phyloP scores from a whole-genome alignment of 345 rosid genomes.

The Brassica juncea region DNA sequence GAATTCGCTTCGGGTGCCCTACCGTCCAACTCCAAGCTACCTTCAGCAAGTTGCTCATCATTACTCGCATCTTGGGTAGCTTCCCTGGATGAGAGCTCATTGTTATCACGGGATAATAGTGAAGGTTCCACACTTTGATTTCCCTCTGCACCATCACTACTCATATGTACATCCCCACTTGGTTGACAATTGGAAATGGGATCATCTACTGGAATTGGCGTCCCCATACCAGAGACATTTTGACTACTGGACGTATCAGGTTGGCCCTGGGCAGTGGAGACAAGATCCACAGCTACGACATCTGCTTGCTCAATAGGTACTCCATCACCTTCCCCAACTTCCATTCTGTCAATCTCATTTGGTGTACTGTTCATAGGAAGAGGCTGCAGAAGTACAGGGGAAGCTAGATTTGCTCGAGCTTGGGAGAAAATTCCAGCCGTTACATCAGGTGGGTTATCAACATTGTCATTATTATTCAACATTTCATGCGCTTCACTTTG shows the following conservation, averaged over 20 bases:
- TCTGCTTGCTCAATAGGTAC: slow-evolving; percentile 47
- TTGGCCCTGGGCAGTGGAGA: slow-evolving; percentile 48
- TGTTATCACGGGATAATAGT: slow-evolving; percentile 44
- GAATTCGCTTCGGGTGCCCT: slow-evolving; percentile 66
- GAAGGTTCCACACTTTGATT: slow-evolving; percentile 53
- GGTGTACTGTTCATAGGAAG: slow-evolving; percentile 55
- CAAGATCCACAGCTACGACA: slow-evolving; percentile 45
- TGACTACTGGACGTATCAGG: slow-evolving; percentile 46
- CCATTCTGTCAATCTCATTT: slow-evolving; percentile 67
- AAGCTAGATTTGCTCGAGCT: slow-evolving; percentile 36
- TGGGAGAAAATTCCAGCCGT: slow-evolving; percentile 44
- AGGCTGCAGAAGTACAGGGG: slow-evolving; percentile 54
- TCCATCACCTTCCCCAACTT: slow-evolving; percentile 63
- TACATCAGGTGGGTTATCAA: slow-evolving; percentile 41
- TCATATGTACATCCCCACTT: slow-evolving; percentile 80
- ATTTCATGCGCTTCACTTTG: slow-evolving; percentile 57
- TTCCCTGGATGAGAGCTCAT: slow-evolving; percentile 49
- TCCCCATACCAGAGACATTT: slow-evolving; percentile 44
- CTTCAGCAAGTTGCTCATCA: slow-evolving; percentile 44
- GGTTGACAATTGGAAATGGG: slow-evolving; percentile 41
- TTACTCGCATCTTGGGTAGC: slow-evolving; percentile 28
- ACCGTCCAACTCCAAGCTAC: slow-evolving; percentile 60
- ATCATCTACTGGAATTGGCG: slow-evolving; percentile 41
- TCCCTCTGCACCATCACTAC: slow-evolving; percentile 56
- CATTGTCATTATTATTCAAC: slow-evolving; percentile 48